Evolutionary conservation across 305 asterid genomes (phyloP).

Genomic region (Fraxinus latifolia): DNA sequence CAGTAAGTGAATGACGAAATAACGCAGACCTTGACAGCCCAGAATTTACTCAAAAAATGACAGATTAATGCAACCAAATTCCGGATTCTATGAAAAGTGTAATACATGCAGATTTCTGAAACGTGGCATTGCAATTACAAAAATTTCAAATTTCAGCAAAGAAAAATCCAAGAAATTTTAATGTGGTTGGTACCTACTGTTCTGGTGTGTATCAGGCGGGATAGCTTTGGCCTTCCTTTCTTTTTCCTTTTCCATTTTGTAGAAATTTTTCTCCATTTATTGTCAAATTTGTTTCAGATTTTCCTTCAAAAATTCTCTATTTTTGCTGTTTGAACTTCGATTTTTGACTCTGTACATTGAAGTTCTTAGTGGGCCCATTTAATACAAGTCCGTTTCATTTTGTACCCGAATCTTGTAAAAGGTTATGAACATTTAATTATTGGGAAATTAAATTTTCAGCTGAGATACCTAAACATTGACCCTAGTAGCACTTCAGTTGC

Average conservation of each 20-base stretch:
- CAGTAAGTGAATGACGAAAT: background rate
- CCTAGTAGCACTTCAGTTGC: background rate
- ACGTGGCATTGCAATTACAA: background rate
- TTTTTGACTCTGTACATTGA: background rate
- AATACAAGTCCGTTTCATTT: background rate
- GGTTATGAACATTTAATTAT: background rate
- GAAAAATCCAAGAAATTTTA: background rate
- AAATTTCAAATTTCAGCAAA: background rate
- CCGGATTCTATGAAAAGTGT: background rate
- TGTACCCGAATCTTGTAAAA: background rate
- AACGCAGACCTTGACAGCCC: background rate
- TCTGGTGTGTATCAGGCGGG: background rate
- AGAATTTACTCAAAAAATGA: background rate
- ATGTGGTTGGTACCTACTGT: background rate
- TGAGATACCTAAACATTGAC: background rate
- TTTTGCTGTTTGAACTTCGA: background rate
- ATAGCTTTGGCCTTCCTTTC: background rate
- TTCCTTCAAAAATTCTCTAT: constrained; percentile 3
- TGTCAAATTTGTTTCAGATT: background rate
- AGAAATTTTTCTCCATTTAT: background rate
- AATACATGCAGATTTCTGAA: background rate
- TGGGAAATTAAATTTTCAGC: background rate
- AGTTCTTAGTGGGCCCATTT: constrained; percentile 4
- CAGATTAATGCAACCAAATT: background rate
- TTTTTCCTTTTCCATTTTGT: background rate